Conservation (phyloP, 192 early-diverging fungal genomes). For the Linnemannia hyalina region DNA sequence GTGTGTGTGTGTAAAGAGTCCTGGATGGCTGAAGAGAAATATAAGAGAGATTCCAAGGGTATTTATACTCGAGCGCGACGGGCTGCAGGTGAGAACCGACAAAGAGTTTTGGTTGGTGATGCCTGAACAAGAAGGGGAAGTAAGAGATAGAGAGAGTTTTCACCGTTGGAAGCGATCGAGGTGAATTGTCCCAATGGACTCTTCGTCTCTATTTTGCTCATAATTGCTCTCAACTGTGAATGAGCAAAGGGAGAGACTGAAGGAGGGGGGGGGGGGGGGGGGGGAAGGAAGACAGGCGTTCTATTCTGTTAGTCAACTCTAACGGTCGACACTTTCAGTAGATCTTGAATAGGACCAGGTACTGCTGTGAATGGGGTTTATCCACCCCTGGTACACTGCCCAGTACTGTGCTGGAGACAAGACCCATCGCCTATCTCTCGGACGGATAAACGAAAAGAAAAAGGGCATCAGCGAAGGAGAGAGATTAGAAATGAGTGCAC, state of each 20-base stretch:
- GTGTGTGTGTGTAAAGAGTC: constrained; percentile 29
- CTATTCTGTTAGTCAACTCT: not conserved
- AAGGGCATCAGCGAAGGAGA: not conserved
- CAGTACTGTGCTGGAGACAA: no score
- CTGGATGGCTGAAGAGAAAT: constrained; percentile 42
- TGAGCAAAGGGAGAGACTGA: not conserved
- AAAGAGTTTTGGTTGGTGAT: not conserved
- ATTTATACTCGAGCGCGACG: constrained; percentile 9
- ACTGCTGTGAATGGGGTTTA: no score
- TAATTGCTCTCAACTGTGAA: not conserved
- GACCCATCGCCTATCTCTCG: no score
- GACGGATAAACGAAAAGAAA: not conserved
- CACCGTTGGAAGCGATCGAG: not conserved
- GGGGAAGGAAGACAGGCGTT: not conserved
- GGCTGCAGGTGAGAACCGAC: no score
- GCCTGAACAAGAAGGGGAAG: not conserved
- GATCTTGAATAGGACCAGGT: no score
- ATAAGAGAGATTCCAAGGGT: not conserved
- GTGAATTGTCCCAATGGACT: not conserved
- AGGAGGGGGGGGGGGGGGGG: not conserved
- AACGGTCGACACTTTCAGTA: no score
- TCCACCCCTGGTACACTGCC: no score
- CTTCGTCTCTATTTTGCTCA: not conserved
- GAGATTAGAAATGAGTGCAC: not conserved
- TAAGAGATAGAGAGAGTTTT: not conserved